Evolutionary conservation across 2,329 filamentous ascomycete genomes (phyloP).

Genomic region (Aspergillus sp.): DNA sequence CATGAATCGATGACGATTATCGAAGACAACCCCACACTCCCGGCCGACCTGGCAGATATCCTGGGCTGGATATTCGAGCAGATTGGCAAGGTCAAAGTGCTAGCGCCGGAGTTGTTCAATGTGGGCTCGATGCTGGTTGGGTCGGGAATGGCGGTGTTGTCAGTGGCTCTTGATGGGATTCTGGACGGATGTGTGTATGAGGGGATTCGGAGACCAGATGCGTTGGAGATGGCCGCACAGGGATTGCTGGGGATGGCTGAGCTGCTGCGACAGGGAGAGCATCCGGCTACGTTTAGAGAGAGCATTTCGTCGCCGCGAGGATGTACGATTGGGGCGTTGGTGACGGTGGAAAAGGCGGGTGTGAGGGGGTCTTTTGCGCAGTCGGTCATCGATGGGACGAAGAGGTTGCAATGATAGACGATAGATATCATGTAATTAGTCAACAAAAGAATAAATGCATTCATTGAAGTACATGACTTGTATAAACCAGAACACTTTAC

Average conservation of each 20-base stretch:
- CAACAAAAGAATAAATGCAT: too few relatives aligned
- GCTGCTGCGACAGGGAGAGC: slow-evolving; percentile 54
- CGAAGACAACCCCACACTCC: slow-evolving; percentile 39
- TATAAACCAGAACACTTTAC: too few relatives aligned
- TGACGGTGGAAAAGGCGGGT: slow-evolving; percentile 55
- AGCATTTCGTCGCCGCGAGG: slow-evolving; percentile 60
- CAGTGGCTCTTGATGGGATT: slow-evolving; percentile 56
- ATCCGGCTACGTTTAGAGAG: slow-evolving; percentile 57
- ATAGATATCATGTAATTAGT: too few relatives aligned
- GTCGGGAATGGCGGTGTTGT: slow-evolving; percentile 56
- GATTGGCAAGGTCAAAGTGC: slow-evolving; percentile 43
- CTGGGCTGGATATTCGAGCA: slow-evolving; percentile 49
- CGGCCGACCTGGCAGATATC: slow-evolving; percentile 28
- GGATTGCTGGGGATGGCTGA: slow-evolving; percentile 55
- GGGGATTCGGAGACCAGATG: slow-evolving; percentile 56
- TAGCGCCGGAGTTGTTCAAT: slow-evolving; percentile 52
- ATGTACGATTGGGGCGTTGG: slow-evolving; percentile 57
- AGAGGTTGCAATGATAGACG: too few relatives aligned
- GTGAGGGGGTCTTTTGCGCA: slow-evolving; percentile 52
- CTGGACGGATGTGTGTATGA: slow-evolving; percentile 60
- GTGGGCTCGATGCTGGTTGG: slow-evolving; percentile 55
- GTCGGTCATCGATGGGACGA: slow-evolving; percentile 20
- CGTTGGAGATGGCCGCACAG: slow-evolving; percentile 59
- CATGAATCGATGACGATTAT: slow-evolving; percentile 47
- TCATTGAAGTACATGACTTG: too few relatives aligned